Conservation (phyloP, 768 basidiomycete genomes). For the Collybia mongolica region DNA sequence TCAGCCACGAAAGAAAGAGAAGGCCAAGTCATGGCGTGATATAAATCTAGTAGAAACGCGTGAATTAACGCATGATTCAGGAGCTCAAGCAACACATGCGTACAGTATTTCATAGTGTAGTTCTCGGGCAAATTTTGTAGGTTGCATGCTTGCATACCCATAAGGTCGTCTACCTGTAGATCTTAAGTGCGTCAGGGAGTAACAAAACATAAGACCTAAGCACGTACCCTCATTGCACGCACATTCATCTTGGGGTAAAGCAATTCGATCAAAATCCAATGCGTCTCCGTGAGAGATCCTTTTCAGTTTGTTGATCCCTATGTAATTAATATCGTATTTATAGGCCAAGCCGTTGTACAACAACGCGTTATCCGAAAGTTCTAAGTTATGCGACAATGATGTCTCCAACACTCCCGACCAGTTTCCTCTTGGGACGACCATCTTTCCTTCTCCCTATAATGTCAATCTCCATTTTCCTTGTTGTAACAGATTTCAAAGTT, state of each 20-base stretch:
- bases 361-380: not conserved
- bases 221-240: constrained; percentile 37
- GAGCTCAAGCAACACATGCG: constrained; percentile 10
- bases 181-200: not conserved
- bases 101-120: constrained; percentile 84
- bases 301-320: too few species aligned
- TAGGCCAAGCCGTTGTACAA: not conserved
- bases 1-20: constrained; percentile 92
- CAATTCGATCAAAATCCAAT: too few species aligned
- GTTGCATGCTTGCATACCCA: constrained; percentile 96
- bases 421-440: constrained; percentile 41
- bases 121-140: constrained; percentile 94
- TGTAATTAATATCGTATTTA: too few species aligned
- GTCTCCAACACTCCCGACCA: constrained; percentile 42
- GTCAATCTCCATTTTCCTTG: constrained; percentile 34
- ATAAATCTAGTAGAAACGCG: constrained; percentile 61
- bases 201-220: not conserved
- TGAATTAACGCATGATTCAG: not conserved
- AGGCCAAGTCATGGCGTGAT: constrained; percentile 95
- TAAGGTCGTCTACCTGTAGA: constrained; percentile 77
- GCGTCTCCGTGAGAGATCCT: too few species aligned
- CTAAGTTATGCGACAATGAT: constrained; percentile 37
- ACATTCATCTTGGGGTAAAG: constrained; percentile 16
- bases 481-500: constrained; percentile 24
- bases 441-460: constrained; percentile 42